Conservation (phyloP, 140 eudicot species). For the Bidens hawaiensis region DNA sequence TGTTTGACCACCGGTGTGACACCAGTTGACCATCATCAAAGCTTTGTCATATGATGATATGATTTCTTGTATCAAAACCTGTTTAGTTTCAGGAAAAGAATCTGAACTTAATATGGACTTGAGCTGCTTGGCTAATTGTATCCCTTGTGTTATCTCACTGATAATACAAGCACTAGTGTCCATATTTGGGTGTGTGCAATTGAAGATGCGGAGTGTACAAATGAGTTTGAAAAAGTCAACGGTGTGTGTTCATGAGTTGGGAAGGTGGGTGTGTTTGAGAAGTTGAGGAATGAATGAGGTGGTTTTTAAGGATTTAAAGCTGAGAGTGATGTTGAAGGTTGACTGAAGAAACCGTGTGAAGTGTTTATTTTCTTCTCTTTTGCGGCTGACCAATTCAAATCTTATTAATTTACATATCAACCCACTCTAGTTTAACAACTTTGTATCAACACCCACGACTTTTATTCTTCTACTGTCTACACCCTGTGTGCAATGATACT, state of each 20-base stretch:
- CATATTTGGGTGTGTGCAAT: background rate
- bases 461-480: background rate
- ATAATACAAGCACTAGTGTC: conserved; percentile 26
- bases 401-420: conserved; percentile 3
- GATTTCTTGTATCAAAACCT: conserved; percentile 45
- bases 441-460: background rate
- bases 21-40: conserved; percentile 48
- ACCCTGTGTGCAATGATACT: background rate
- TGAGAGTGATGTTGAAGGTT: conserved; percentile 28
- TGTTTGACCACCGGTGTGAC: conserved; percentile 26
- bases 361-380: conserved; percentile 23
- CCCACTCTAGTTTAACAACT: conserved; percentile 6
- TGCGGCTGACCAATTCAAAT: conserved; percentile 40
- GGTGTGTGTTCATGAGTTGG: conserved; percentile 12
- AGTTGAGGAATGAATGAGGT: conserved; percentile 34
- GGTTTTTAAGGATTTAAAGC: conserved; percentile 29
- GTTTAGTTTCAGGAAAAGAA: conserved; percentile 29
- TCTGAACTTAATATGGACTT: conserved; percentile 41
- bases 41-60: conserved; percentile 61
- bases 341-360: conserved; percentile 41
- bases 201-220: conserved; percentile 16
- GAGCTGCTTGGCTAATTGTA: conserved; percentile 66
- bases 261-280: conserved; percentile 30
- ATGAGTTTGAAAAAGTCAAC: conserved; percentile 23
- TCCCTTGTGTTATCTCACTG: conserved; percentile 64